These are phyloP conservation scores for Agrocybe praecox DNA, from an alignment of 768 basidiomycete species.

Conservation along the genomic window DNA sequence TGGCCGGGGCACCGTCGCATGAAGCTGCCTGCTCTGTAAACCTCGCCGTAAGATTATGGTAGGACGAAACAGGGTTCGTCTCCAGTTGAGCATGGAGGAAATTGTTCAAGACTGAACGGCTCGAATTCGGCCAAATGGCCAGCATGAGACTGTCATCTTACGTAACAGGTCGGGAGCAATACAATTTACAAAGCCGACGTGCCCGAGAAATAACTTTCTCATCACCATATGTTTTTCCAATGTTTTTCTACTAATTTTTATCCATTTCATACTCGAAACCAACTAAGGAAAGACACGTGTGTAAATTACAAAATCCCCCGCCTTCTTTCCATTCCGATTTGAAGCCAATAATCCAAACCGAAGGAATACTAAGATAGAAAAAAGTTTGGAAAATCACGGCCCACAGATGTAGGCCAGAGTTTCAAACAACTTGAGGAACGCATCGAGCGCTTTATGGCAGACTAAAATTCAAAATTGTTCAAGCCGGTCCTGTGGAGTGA, in stretches of 20 bases:
- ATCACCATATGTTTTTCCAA: too few relatives aligned
- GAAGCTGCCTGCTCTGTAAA: constrained; percentile 15
- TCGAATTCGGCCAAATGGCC: not conserved
- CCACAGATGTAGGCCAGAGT: not conserved
- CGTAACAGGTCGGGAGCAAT: not conserved
- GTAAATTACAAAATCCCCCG: not conserved
- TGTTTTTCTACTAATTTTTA: not conserved
- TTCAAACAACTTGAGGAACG: not conserved
- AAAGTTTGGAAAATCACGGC: not conserved
- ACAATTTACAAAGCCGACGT: too few relatives aligned
- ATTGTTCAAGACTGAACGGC: constrained; percentile 2
- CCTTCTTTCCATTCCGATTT: not conserved
- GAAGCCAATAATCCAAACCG: not conserved
- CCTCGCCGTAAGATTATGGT: constrained; percentile 18
- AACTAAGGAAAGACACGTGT: not conserved
- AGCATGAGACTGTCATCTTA: not conserved
- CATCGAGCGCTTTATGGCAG: not conserved
- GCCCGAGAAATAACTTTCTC: too few relatives aligned
- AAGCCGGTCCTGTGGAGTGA: not conserved
- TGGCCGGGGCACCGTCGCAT: constrained; percentile 10
- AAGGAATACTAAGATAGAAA: not conserved
- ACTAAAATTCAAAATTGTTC: not conserved
- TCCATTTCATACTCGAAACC: not conserved
- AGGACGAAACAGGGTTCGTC: constrained; percentile 29
- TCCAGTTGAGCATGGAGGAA: constrained; percentile 31